Evolutionary conservation across 1,139 yeast genomes (phyloP).

Genomic region (Pichiaceae sp.): DNA sequence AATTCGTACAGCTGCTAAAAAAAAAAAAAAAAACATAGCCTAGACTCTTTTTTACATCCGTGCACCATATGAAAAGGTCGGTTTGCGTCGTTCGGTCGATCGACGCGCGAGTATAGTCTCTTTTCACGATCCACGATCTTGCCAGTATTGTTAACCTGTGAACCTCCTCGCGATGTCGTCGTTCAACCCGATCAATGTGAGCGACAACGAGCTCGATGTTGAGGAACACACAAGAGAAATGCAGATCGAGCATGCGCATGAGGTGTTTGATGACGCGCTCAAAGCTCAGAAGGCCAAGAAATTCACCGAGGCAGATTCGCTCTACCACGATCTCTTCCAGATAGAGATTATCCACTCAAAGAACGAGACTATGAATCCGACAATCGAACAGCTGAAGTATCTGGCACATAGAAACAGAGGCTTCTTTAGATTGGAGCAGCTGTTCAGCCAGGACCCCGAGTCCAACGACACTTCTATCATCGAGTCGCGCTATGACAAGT

Average conservation of each 20-base stretch:
- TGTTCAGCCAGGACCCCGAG: slow-evolving; percentile 22
- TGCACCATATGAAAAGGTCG: too few species aligned
- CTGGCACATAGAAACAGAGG: slow-evolving; percentile 80
- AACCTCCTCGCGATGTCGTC: slow-evolving; percentile 4
- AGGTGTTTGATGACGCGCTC: slow-evolving; percentile 65
- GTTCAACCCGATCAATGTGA: slow-evolving; percentile 72
- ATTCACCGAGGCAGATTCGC: slow-evolving; percentile 39
- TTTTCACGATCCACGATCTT: too few species aligned
- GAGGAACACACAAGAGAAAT: slow-evolving; percentile 86
- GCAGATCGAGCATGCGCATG: slow-evolving; percentile 85
- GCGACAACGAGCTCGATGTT: slow-evolving; percentile 66
- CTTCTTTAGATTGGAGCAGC: slow-evolving; percentile 51
- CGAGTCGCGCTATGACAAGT: slow-evolving; percentile 21
- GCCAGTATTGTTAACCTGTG: too few species aligned
- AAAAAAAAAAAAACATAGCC: too few species aligned
- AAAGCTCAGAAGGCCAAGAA: slow-evolving; percentile 44
- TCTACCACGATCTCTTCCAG: slow-evolving; percentile 57
- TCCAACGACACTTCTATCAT: slow-evolving; percentile 13
- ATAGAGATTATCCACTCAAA: slow-evolving; percentile 46
- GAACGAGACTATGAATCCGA: slow-evolving; percentile 49
- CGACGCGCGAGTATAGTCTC: too few species aligned
- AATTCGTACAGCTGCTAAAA: too few species aligned
- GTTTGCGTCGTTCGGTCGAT: too few species aligned
- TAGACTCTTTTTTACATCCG: too few species aligned
- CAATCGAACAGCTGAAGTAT: slow-evolving; percentile 64